Conservation (phyloP, 1,284 basidiomycete species). For the Cutaneotrichosporon sp. region DNA sequence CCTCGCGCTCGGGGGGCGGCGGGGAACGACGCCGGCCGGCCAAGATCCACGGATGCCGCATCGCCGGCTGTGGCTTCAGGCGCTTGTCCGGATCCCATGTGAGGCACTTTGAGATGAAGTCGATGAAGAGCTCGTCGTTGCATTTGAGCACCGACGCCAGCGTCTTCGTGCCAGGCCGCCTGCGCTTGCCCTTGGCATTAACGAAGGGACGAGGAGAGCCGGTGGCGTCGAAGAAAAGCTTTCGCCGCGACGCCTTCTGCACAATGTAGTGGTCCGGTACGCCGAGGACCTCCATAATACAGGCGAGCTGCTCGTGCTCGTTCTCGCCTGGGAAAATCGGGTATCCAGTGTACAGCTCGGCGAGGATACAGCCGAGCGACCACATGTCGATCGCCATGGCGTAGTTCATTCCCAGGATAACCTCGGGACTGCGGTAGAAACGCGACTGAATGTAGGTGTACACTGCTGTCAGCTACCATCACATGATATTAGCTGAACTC, state of each 20-base stretch:
- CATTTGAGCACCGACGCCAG: slow-evolving; percentile 80
- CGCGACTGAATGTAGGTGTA: slow-evolving; percentile 99
- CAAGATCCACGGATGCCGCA: slow-evolving; percentile 84
- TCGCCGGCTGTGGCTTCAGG: slow-evolving; percentile 86
- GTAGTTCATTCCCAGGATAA: slow-evolving; percentile 93
- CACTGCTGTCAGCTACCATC: too few relatives aligned
- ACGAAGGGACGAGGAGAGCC: slow-evolving; percentile 87
- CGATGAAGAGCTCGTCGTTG: slow-evolving; percentile 60
- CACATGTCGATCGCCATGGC: slow-evolving; percentile 94
- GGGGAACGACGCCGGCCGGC: slow-evolving; percentile 54
- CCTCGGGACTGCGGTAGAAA: slow-evolving; percentile 97
- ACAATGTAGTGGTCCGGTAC: slow-evolving; percentile 91
- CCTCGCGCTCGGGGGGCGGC: slow-evolving; percentile 15
- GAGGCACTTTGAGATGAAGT: slow-evolving; percentile 87
- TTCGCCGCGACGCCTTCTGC: slow-evolving; percentile 87
- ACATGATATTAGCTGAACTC: slow-evolving; percentile 35
- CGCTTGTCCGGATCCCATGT: slow-evolving; percentile 97
- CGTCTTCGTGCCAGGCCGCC: slow-evolving; percentile 85
- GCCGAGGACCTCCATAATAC: slow-evolving; percentile 99
- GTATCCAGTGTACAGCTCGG: slow-evolving; percentile 97
- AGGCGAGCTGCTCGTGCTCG: slow-evolving; percentile 96
- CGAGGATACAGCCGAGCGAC: slow-evolving; percentile 96
- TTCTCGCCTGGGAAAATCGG: slow-evolving; percentile 99
- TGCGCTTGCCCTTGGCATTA: slow-evolving; percentile 90
- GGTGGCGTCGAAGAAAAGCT: slow-evolving; percentile 94